phyloP scores from a whole-genome alignment of 2,329 filamentous ascomycete species.

The Nannizzia gypsea region DNA sequence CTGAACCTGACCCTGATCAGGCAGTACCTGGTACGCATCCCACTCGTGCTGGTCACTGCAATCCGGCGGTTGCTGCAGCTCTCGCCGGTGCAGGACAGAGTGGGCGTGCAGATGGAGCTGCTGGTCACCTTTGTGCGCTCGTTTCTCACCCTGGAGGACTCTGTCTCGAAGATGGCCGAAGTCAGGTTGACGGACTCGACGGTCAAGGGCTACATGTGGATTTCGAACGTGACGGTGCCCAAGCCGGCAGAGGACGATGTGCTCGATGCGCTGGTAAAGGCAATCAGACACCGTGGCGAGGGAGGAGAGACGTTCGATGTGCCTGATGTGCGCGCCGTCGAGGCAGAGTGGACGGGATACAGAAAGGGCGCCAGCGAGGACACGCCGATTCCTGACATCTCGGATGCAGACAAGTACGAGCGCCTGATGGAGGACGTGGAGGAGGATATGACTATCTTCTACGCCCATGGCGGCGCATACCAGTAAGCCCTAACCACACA shows the following conservation, averaged over 20 bases:
- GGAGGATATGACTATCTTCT: constrained; percentile 33
- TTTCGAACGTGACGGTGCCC: constrained; percentile 57
- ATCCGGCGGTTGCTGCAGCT: constrained; percentile 44
- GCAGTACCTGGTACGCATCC: constrained; percentile 29
- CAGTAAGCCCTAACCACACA: constrained; percentile 20
- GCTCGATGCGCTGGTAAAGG: constrained; percentile 27
- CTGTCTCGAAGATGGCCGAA: constrained; percentile 53
- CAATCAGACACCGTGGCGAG: constrained; percentile 29
- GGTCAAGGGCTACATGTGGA: constrained; percentile 71
- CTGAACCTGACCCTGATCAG: neutral
- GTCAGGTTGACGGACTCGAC: constrained; percentile 51
- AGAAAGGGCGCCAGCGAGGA: constrained; percentile 29
- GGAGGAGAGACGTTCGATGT: constrained; percentile 29
- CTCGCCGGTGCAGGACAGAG: constrained; percentile 60
- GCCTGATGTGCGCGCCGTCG: constrained; percentile 27
- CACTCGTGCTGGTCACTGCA: constrained; percentile 33
- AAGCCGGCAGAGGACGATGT: constrained; percentile 43
- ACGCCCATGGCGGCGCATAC: constrained; percentile 38
- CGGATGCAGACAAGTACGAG: constrained; percentile 34
- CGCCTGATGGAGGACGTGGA: constrained; percentile 29
- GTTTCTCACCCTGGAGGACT: constrained; percentile 41
- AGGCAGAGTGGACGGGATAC: constrained; percentile 38
- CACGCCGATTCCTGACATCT: constrained; percentile 28
- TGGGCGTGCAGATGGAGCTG: constrained; percentile 65
- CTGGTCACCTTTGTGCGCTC: constrained; percentile 60